Conservation (phyloP, 129 eudicot species). For the Mikania micrantha region DNA sequence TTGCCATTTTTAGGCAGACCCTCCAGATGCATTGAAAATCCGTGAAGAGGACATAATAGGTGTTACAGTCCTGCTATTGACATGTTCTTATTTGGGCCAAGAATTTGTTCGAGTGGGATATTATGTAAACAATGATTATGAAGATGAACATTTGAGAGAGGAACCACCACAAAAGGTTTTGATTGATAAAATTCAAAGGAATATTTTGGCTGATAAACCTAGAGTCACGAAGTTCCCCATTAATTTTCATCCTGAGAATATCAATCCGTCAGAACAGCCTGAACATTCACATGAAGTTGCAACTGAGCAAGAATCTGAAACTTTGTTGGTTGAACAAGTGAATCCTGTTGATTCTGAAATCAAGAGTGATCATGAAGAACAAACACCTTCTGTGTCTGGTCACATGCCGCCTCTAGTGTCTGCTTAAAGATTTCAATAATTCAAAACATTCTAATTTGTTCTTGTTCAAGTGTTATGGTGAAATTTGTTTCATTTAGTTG, state of each 20-base stretch:
- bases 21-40: conserved; percentile 61
- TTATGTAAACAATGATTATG: conserved; percentile 67
- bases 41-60: conserved; percentile 73
- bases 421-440: conserved; percentile 6
- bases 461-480: background rate
- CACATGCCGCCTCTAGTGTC: conserved; percentile 24
- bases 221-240: conserved; percentile 67
- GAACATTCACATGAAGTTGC: conserved; percentile 12
- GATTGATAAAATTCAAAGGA: conserved; percentile 54
- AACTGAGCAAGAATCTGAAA: conserved; percentile 18
- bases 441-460: background rate
- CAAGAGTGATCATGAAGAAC: conserved; percentile 20
- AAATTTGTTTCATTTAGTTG: too few relatives aligned
- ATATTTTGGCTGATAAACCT: conserved; percentile 65
- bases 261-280: conserved; percentile 29
- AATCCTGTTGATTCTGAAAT: conserved; percentile 10
- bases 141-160: conserved; percentile 61
- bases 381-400: conserved; percentile 1
- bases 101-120: conserved; percentile 70
- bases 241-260: conserved; percentile 50
- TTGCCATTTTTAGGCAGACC: conserved; percentile 47
- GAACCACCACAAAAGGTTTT: conserved; percentile 68
- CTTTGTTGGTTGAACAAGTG: conserved; percentile 9
- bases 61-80: conserved; percentile 58
- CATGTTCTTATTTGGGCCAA: conserved; percentile 74